phyloP scores from a whole-genome alignment of 73 alveolate species.

The Paramecium sexaurelia region DNA sequence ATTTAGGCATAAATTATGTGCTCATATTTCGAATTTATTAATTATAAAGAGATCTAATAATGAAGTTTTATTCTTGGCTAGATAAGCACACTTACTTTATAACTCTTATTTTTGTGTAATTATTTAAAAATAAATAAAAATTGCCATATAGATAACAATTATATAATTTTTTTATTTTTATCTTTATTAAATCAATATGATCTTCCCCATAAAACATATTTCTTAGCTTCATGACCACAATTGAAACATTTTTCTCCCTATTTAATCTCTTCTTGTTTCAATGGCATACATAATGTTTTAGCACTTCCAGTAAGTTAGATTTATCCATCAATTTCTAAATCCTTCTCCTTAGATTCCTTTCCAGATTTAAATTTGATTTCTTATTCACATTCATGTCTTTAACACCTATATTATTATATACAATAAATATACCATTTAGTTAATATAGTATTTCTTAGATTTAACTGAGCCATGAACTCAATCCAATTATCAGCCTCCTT shows the following conservation, averaged over 20 bases:
- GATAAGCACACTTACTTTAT: not conserved
- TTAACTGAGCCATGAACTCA: conserved; percentile 90
- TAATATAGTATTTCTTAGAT: conserved; percentile 82
- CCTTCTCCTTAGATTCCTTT: conserved; percentile 87
- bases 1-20: conserved; percentile 12
- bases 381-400: conserved; percentile 88
- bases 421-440: conserved; percentile 93
- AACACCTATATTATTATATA: conserved; percentile 65
- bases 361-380: conserved; percentile 92
- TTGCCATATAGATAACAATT: too few species aligned
- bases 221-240: conserved; percentile 93
- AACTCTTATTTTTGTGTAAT: not conserved
- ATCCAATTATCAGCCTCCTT: conserved; percentile 91
- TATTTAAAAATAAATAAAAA: not conserved
- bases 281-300: conserved; percentile 96
- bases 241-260: conserved; percentile 96
- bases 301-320: conserved; percentile 92
- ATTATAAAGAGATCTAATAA: not conserved
- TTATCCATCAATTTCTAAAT: conserved; percentile 87
- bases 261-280: conserved; percentile 81
- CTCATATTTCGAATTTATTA: conserved; percentile 35
- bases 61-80: not conserved
- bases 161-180: too few species aligned
- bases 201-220: conserved; percentile 95
- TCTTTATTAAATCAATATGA: conserved; percentile 96